Conservation (phyloP, 148 eudicot species). For the Chenopodium formosanum region DNA sequence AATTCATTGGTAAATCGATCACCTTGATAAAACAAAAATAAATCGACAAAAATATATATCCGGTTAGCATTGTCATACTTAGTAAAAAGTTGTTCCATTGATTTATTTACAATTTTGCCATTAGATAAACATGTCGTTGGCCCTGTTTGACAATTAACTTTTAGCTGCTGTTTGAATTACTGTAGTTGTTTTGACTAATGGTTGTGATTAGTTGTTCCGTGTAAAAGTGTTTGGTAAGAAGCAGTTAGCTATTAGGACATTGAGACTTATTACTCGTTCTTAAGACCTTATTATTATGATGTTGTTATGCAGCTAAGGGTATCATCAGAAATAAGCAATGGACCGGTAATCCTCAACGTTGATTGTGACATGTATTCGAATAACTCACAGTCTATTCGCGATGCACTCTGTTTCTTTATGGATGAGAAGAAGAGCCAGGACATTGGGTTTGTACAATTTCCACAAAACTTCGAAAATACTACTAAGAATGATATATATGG, state of each 20-base stretch:
- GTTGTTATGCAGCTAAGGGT: slow-evolving; percentile 63
- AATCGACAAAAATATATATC: no score
- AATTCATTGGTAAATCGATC: slow-evolving; percentile 63
- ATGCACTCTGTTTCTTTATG: slow-evolving; percentile 85
- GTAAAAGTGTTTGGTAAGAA: no score
- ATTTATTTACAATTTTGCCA: no score
- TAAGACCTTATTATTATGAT: neutral
- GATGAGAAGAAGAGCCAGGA: slow-evolving; percentile 66
- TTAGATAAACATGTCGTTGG: no score
- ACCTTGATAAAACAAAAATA: no score
- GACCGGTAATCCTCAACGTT: slow-evolving; percentile 59
- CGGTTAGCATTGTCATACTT: no score
- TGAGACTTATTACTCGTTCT: neutral
- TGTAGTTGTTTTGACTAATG: no score
- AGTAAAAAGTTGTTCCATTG: no score
- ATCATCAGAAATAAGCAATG: slow-evolving; percentile 77
- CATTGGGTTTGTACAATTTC: slow-evolving; percentile 75
- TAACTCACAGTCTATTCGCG: slow-evolving; percentile 49
- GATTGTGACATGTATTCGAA: slow-evolving; percentile 92
- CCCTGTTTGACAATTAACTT: no score
- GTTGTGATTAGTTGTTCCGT: no score
- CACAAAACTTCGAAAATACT: slow-evolving; percentile 55
- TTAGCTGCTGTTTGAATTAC: no score
- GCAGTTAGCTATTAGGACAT: no score
- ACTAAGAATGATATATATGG: slow-evolving; percentile 65